phyloP scores from a whole-genome alignment of 1,139 yeast genomes.

The Scheffersomyces insectosa region DNA sequence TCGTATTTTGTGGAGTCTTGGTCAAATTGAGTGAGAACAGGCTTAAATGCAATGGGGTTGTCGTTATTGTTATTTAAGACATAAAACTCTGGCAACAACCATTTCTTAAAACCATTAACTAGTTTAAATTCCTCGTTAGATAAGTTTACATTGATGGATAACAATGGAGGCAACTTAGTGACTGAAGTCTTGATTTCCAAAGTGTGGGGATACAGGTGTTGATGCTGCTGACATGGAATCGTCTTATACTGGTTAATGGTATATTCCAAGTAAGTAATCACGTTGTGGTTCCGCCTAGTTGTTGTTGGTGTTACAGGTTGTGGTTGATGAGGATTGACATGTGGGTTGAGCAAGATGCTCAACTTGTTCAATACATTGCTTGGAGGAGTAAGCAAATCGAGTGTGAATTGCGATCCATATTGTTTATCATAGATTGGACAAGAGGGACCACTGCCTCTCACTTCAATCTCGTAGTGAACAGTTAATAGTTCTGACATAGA shows the following conservation, averaged over 20 bases:
- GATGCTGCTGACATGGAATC: conserved; percentile 17
- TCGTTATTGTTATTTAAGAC: conserved; percentile 28
- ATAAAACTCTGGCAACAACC: conserved; percentile 65
- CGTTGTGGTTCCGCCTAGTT: conserved; percentile 18
- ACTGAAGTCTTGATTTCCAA: conserved; percentile 54
- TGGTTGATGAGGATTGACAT: conserved; percentile 6
- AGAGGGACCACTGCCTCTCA: conserved; percentile 37
- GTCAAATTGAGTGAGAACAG: conserved; percentile 31
- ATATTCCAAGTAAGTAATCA: conserved; percentile 23
- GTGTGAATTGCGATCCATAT: conserved; percentile 29
- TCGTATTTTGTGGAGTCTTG: conserved; percentile 49
- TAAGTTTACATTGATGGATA: conserved; percentile 62
- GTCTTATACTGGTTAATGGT: conserved; percentile 19
- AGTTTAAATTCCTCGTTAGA: conserved; percentile 47
- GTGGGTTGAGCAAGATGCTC: conserved; percentile 25
- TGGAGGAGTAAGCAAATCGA: conserved; percentile 41
- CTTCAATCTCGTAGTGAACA: conserved; percentile 41
- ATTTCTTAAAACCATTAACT: conserved; percentile 41
- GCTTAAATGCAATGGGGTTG: conserved; percentile 32
- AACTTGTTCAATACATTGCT: conserved; percentile 24
- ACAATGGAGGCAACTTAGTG: conserved; percentile 61
- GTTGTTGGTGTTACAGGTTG: conserved; percentile 12
- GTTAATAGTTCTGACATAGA: conserved; percentile 24
- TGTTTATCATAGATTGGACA: conserved; percentile 37
- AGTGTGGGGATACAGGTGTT: conserved; percentile 36